Percentiles rank a stretch among this genome's conserved stretches.
Evolutionary conservation across 768 basidiomycete species (phyloP).

Genomic region (Saitozyma sp.): DNA sequence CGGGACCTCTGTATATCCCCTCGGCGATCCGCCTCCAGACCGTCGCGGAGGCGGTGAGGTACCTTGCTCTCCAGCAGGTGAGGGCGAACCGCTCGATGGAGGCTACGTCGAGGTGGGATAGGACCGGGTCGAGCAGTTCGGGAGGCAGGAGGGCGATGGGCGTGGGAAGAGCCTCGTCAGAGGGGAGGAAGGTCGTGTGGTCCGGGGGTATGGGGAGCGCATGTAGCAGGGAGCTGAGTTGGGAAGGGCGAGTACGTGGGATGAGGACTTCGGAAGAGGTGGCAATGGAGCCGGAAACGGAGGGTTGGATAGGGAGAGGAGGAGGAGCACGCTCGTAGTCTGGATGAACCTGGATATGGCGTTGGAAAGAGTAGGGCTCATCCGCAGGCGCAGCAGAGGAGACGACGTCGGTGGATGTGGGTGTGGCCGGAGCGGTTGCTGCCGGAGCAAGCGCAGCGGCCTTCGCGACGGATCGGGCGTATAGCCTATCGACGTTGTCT

Average conservation of each 20-base stretch:
- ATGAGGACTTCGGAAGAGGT: not conserved
- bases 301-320: not conserved
- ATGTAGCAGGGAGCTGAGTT: conserved; percentile 20
- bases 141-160: conserved; percentile 68
- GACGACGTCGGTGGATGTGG: conserved; percentile 36
- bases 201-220: conserved; percentile 12
- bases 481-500: conserved; percentile 71
- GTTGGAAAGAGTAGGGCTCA: conserved; percentile 41
- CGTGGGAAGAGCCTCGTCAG: conserved; percentile 64
- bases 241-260: conserved; percentile 16
- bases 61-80: conserved; percentile 71
- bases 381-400: conserved; percentile 30
- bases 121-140: conserved; percentile 69
- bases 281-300: not conserved
- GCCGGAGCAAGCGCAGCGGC: not conserved
- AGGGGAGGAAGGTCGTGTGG: conserved; percentile 61
- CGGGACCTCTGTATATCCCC: conserved; percentile 67
- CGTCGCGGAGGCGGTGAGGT: conserved; percentile 72
- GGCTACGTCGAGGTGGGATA: conserved; percentile 67
- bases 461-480: conserved; percentile 46
- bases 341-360: conserved; percentile 41
- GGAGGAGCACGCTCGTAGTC: conserved; percentile 35
- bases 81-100: conserved; percentile 74
- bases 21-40: conserved; percentile 60
- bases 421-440: conserved; percentile 6